Conservation (phyloP, 306 rosid species). For the Citrullus colocynthis region DNA sequence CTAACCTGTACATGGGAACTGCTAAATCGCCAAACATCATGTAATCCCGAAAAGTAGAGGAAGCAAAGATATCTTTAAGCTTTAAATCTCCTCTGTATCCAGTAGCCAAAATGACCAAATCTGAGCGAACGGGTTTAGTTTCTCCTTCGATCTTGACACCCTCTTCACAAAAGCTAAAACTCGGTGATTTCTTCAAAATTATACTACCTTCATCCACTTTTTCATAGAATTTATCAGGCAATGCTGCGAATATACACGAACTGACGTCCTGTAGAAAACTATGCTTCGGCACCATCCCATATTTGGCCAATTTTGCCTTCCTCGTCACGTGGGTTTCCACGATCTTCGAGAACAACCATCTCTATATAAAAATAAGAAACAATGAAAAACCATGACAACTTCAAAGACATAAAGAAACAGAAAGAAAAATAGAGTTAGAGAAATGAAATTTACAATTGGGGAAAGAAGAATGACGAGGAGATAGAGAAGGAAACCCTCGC, state of each 20-base stretch:
- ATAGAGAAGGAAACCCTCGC: slow-evolving; percentile 32
- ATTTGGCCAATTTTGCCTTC: slow-evolving; percentile 32
- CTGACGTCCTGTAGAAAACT: slow-evolving; percentile 32
- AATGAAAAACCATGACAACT: background rate
- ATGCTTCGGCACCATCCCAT: slow-evolving; percentile 58
- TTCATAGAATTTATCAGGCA: slow-evolving; percentile 49
- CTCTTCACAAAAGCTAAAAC: slow-evolving; percentile 35
- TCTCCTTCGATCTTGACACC: slow-evolving; percentile 44
- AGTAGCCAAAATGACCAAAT: slow-evolving; percentile 53
- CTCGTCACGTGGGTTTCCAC: slow-evolving; percentile 41
- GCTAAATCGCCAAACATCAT: slow-evolving; percentile 20
- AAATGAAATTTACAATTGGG: slow-evolving; percentile 29
- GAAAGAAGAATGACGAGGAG: slow-evolving; percentile 46
- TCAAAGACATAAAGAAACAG: background rate
- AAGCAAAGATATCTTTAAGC: slow-evolving; percentile 37
- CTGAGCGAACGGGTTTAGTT: slow-evolving; percentile 16
- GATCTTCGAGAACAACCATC: slow-evolving; percentile 42
- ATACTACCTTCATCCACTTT: slow-evolving; percentile 53
- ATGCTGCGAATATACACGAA: slow-evolving; percentile 23
- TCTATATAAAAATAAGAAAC: slow-evolving; percentile 1
- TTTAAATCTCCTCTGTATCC: slow-evolving; percentile 52
- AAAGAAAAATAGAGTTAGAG: background rate
- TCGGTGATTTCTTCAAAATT: slow-evolving; percentile 28
- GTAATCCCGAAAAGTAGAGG: slow-evolving; percentile 34
- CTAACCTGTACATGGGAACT: slow-evolving; percentile 50